phyloP scores from a whole-genome alignment of 2,329 filamentous ascomycete genomes.

The Aspergillus sp. region DNA sequence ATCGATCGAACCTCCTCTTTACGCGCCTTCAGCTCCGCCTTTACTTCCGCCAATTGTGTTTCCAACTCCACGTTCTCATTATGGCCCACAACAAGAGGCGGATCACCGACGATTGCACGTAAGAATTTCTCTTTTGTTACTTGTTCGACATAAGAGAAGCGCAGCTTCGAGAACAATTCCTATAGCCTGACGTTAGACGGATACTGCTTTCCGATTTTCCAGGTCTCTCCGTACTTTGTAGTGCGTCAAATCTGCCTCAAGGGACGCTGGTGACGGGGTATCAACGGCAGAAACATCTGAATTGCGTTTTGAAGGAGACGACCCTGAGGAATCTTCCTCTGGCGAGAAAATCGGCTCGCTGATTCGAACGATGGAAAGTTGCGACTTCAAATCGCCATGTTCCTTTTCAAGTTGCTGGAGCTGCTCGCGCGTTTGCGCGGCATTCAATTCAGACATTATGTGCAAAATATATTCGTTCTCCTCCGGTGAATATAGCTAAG shows the following conservation, averaged over 20 bases:
- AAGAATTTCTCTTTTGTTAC: conserved; percentile 99
- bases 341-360: conserved; percentile 68
- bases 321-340: conserved; percentile 23
- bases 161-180: conserved; percentile 92
- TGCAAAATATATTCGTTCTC: neutral
- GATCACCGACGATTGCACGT: conserved; percentile 85
- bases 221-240: conserved; percentile 61
- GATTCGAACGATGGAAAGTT: conserved; percentile 71
- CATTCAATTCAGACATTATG: neutral
- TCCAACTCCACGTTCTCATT: conserved; percentile 81
- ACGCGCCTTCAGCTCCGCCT: conserved; percentile 73
- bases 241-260: conserved; percentile 81
- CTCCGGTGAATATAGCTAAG: neutral
- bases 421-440: conserved; percentile 33
- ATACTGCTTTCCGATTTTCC: neutral
- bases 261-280: conserved; percentile 69
- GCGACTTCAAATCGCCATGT: conserved; percentile 49
- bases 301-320: conserved; percentile 53
- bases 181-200: conserved; percentile 26
- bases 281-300: conserved; percentile 73
- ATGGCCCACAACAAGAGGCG: conserved; percentile 78
- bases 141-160: conserved; percentile 97
- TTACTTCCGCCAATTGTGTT: conserved; percentile 66
- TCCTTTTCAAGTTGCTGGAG: conserved; percentile 47
- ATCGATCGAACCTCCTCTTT: conserved; percentile 77